Conservation (phyloP, 257 asterid genomes). For the Ligustrum vulgare region DNA sequence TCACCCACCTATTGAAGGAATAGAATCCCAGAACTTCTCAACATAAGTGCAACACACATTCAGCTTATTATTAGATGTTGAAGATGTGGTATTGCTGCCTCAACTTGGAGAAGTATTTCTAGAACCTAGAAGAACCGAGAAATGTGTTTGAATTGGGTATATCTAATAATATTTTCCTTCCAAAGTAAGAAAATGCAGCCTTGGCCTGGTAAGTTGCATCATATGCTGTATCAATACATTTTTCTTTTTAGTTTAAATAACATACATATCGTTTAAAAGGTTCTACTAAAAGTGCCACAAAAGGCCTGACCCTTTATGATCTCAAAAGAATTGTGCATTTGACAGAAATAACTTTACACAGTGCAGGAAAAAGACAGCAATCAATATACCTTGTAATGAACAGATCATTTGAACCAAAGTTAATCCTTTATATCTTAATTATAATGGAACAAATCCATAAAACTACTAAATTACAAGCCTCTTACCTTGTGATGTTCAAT, state of each 20-base stretch:
- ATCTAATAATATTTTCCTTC: not conserved
- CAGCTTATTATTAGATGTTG: not conserved
- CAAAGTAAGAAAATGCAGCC: not conserved
- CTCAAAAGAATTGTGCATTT: not conserved
- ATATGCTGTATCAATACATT: not conserved
- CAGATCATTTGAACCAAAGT: slow-evolving; percentile 1
- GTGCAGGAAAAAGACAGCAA: not conserved
- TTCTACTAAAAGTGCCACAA: not conserved
- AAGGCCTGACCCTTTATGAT: not conserved
- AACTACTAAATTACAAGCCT: slow-evolving; percentile 2
- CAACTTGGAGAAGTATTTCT: not conserved
- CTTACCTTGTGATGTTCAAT: slow-evolving; percentile 81
- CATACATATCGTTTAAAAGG: not conserved
- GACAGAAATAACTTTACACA: not conserved
- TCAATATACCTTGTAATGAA: not conserved
- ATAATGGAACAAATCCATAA: slow-evolving; percentile 7
- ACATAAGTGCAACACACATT: too few relatives aligned
- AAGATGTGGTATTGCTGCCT: not conserved
- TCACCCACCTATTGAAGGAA: not conserved
- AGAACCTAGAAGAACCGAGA: not conserved
- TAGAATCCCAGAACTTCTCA: not conserved
- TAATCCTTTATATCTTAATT: not conserved
- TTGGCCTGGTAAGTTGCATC: not conserved
- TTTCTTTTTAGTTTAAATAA: not conserved
- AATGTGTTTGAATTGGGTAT: slow-evolving; percentile 1